Percentiles rank a stretch among this genome's conserved stretches.
These are phyloP conservation scores for Cornus controversa DNA, from an alignment of 148 eudicot genomes.

Conservation along the genomic window DNA sequence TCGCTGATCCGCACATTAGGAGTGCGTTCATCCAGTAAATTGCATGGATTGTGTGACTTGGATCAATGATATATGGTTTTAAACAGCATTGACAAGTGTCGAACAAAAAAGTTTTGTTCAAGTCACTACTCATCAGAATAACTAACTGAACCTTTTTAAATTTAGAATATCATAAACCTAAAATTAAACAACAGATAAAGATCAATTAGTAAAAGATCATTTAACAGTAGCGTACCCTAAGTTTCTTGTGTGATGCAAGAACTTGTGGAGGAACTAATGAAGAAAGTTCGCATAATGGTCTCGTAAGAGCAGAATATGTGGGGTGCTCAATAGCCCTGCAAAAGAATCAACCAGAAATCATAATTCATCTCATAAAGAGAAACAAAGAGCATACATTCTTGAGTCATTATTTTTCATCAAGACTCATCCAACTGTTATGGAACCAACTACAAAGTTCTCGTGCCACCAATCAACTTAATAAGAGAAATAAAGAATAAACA, in stretches of 20 bases:
- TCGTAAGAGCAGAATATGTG: constrained; percentile 88
- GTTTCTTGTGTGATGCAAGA: constrained; percentile 87
- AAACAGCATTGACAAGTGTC: neutral
- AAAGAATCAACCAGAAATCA: constrained; percentile 12
- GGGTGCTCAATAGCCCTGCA: constrained; percentile 98
- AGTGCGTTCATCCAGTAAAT: too few species aligned
- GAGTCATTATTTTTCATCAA: neutral
- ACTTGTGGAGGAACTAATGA: constrained; percentile 86
- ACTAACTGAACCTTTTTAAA: neutral
- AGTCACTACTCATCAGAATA: too few species aligned
- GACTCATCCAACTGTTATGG: neutral
- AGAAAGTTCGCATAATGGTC: constrained; percentile 95
- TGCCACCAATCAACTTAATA: neutral
- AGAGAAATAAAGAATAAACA: neutral
- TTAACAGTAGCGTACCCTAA: constrained; percentile 52
- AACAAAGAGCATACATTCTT: neutral
- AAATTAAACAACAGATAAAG: neutral
- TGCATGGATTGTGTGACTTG: too few species aligned
- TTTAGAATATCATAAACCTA: neutral
- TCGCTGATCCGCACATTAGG: too few species aligned
- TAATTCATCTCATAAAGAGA: constrained; percentile 1
- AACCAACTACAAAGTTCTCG: neutral
- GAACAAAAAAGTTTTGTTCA: neutral
- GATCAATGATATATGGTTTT: neutral
- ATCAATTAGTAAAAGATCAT: neutral